phyloP scores from a whole-genome alignment of 495 filamentous ascomycete genomes.

The Hamigera avellanea region DNA sequence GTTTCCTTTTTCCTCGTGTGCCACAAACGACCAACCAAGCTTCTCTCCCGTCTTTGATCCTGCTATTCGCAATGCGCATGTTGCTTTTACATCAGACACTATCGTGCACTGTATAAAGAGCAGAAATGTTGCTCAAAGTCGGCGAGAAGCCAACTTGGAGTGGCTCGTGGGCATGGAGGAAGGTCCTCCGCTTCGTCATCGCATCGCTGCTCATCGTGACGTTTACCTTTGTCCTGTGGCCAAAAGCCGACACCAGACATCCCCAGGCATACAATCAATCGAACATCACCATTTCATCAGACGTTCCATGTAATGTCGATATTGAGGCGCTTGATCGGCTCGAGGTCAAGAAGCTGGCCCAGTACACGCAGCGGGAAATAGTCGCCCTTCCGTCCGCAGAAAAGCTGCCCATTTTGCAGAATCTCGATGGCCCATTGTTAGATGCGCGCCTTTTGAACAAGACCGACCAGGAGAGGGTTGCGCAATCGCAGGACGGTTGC shows the following conservation, averaged over 20 bases:
- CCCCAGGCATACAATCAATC: constrained; percentile 9
- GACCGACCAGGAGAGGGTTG: background rate
- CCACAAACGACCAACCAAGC: too few relatives aligned
- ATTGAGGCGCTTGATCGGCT: constrained; percentile 16
- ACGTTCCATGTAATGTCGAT: constrained; percentile 24
- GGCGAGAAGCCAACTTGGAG: constrained; percentile 5
- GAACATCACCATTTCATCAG: constrained; percentile 26
- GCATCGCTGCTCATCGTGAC: constrained; percentile 10
- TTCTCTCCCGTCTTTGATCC: constrained; percentile 1
- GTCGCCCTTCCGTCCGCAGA: constrained; percentile 16
- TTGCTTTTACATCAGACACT: too few relatives aligned
- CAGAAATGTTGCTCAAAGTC: constrained; percentile 16
- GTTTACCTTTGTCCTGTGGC: constrained; percentile 18
- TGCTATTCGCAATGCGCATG: background rate
- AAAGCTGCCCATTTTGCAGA: constrained; percentile 19
- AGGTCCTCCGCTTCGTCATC: constrained; percentile 16
- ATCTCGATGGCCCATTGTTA: constrained; percentile 23
- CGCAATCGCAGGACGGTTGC: constrained; percentile 21
- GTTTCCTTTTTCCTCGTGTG: too few relatives aligned
- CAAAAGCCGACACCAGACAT: constrained; percentile 8
- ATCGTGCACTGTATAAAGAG: too few relatives aligned
- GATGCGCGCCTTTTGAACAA: constrained; percentile 4
- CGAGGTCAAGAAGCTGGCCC: constrained; percentile 17
- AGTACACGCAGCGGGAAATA: constrained; percentile 34
- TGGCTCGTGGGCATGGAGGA: constrained; percentile 27